A percentile compares a stretch with the other conserved stretches of the same genome.
Conservation (phyloP, 2,329 filamentous ascomycete species). For the Clonostachys rhizophaga region DNA sequence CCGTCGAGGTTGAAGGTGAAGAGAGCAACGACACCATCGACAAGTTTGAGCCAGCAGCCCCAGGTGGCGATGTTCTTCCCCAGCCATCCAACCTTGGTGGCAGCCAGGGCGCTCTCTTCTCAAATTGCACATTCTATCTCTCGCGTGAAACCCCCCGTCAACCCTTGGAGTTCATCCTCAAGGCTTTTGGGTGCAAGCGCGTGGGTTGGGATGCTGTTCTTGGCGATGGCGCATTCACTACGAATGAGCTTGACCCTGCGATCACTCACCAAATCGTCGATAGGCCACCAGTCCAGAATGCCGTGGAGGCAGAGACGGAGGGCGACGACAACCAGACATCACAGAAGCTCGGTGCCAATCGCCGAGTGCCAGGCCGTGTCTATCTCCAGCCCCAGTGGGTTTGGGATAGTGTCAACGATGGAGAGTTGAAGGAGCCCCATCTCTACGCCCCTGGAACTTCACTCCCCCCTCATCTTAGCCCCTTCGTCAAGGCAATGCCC, state of each 20-base stretch:
- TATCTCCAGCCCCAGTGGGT: constrained; percentile 98
- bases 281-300: constrained; percentile 68
- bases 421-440: constrained; percentile 80
- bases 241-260: constrained; percentile 77
- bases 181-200: constrained; percentile 91
- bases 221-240: constrained; percentile 88
- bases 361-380: constrained; percentile 81
- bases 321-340: constrained; percentile 58
- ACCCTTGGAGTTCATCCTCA: constrained; percentile 86
- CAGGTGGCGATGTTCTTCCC: constrained; percentile 78
- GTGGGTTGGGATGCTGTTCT: constrained; percentile 92
- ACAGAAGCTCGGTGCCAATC: constrained; percentile 55
- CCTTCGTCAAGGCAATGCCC: constrained; percentile 84
- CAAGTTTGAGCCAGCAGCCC: constrained; percentile 81
- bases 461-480: constrained; percentile 90
- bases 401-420: constrained; percentile 94
- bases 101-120: constrained; percentile 73
- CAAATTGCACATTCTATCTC: constrained; percentile 85
- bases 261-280: constrained; percentile 98
- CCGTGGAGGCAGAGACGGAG: constrained; percentile 42
- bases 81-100: constrained; percentile 68
- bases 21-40: constrained; percentile 64
- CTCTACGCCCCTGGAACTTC: constrained; percentile 86
- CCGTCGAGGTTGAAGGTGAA: constrained; percentile 34
- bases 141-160: constrained; percentile 90